phyloP scores from a whole-genome alignment of 2,329 filamentous ascomycete genomes.

The Claviceps pusilla region DNA sequence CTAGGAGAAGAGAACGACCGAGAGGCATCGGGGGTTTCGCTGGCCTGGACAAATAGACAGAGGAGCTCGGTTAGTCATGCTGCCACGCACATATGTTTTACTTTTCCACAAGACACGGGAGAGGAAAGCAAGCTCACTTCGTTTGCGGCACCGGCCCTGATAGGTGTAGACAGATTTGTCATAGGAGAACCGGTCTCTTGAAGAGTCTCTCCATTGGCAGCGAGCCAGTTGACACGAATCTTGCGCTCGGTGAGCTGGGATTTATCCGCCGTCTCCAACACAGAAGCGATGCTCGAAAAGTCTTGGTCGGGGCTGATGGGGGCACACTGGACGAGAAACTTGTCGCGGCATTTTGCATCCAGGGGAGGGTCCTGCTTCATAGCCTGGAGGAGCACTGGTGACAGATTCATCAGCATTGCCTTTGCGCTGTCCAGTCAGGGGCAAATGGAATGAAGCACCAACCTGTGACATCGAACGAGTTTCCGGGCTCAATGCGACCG shows the following conservation, averaged over 20 bases:
- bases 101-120: not conserved
- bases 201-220: slow-evolving; percentile 36
- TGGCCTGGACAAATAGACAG: slow-evolving; percentile 11
- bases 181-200: slow-evolving; percentile 9
- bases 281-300: slow-evolving; percentile 61
- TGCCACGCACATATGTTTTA: not conserved
- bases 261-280: slow-evolving; percentile 72
- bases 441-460: not conserved
- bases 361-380: slow-evolving; percentile 88
- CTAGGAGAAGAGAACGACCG: slow-evolving; percentile 31
- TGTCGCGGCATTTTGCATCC: slow-evolving; percentile 87
- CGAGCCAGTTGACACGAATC: slow-evolving; percentile 79
- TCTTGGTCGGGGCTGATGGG: slow-evolving; percentile 72
- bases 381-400: slow-evolving; percentile 75
- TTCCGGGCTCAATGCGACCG: slow-evolving; percentile 80
- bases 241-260: slow-evolving; percentile 77
- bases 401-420: slow-evolving; percentile 7
- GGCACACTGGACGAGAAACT: slow-evolving; percentile 92
- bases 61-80: slow-evolving; percentile 2
- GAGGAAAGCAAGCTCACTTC: slow-evolving; percentile 21
- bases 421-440: not conserved
- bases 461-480: slow-evolving; percentile 88
- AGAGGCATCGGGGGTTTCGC: slow-evolving; percentile 29
- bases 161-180: slow-evolving; percentile 23
- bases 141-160: slow-evolving; percentile 23